These are phyloP conservation scores for Silybum marianum DNA, from an alignment of 129 eudicot genomes.

Conservation along the genomic window DNA sequence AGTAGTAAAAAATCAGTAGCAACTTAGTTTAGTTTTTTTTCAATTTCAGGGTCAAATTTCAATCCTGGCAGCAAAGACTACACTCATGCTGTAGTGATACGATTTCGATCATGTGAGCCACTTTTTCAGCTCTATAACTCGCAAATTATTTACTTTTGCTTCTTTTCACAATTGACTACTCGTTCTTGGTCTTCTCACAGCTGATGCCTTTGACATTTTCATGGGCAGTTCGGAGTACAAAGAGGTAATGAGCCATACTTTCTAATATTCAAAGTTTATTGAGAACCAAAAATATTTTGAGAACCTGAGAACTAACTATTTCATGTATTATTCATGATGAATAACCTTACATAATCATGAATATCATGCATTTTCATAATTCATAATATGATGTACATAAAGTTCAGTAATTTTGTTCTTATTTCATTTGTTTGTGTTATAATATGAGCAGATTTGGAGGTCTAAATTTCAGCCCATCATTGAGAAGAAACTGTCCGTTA, in stretches of 20 bases:
- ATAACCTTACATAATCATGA: not conserved
- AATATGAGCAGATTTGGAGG: conserved; percentile 70
- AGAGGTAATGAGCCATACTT: conserved; percentile 45
- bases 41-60: conserved; percentile 60
- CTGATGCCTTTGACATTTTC: conserved; percentile 83
- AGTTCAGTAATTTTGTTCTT: not conserved
- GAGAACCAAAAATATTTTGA: not conserved
- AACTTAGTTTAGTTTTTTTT: conserved; percentile 1
- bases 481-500: conserved; percentile 49
- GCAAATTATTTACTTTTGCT: not conserved
- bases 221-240: conserved; percentile 74
- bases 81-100: conserved; percentile 72
- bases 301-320: not conserved
- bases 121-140: conserved; percentile 13
- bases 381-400: not conserved
- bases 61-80: conserved; percentile 53
- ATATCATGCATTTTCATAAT: not conserved
- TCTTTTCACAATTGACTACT: conserved; percentile 15
- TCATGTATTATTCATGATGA: not conserved
- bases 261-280: not conserved
- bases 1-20: not conserved
- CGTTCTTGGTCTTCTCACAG: conserved; percentile 46
- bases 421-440: conserved; percentile 7
- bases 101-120: conserved; percentile 86
- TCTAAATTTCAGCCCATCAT: conserved; percentile 65